Evolutionary conservation across 2,329 filamentous ascomycete genomes (phyloP).

Genomic region (Stachybotrys echinatus): DNA sequence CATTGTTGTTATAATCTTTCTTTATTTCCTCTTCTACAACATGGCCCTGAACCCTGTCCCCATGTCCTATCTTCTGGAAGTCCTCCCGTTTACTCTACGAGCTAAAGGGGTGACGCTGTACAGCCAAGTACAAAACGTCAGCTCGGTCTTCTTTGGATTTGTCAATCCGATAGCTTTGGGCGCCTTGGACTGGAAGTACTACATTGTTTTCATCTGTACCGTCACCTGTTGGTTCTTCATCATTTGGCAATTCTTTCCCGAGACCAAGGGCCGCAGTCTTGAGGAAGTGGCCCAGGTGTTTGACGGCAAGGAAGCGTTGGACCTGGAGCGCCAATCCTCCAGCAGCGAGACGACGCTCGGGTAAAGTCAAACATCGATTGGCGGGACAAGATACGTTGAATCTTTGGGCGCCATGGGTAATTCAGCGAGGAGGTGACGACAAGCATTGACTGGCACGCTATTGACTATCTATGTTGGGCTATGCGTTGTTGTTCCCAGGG

Average conservation of each 20-base stretch:
- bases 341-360: not conserved
- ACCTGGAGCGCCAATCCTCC: not conserved
- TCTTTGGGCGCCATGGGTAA: too few relatives aligned
- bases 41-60: slow-evolving; percentile 28
- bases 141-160: slow-evolving; percentile 24
- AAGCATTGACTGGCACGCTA: too few relatives aligned
- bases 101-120: not conserved
- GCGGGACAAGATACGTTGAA: too few relatives aligned
- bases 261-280: slow-evolving; percentile 17
- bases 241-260: slow-evolving; percentile 27
- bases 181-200: slow-evolving; percentile 30
- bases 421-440: too few relatives aligned
- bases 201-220: slow-evolving; percentile 27
- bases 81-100: slow-evolving; percentile 12
- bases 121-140: not conserved
- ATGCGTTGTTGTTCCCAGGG: too few relatives aligned
- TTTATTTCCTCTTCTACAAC: slow-evolving; percentile 31
- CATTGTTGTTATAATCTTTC: slow-evolving; percentile 31
- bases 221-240: slow-evolving; percentile 18
- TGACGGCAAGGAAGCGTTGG: slow-evolving; percentile 6
- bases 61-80: slow-evolving; percentile 20
- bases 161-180: slow-evolving; percentile 30
- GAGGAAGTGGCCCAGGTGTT: slow-evolving; percentile 19
- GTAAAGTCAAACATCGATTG: too few relatives aligned
- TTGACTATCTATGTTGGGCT: too few relatives aligned